These are phyloP conservation scores for Monosporascus ibericus DNA, from an alignment of 2,329 filamentous ascomycete genomes.

Conservation along the genomic window DNA sequence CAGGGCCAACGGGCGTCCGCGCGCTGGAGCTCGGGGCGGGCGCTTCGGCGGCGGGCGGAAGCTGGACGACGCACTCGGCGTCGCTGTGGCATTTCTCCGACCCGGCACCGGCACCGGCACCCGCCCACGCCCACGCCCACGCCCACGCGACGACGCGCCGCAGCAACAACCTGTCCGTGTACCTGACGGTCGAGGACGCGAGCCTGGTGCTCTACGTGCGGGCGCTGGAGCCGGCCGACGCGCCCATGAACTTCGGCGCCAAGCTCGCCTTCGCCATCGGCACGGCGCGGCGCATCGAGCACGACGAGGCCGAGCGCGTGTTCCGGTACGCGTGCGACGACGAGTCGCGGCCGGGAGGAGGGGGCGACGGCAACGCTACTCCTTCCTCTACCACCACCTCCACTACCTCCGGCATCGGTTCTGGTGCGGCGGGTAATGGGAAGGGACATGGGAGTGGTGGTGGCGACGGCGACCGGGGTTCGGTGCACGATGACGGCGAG, in stretches of 20 bases:
- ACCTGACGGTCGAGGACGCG: slow-evolving; percentile 64
- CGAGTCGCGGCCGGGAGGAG: slow-evolving; percentile 10
- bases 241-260: slow-evolving; percentile 54
- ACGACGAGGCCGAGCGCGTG: slow-evolving; percentile 73
- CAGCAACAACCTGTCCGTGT: slow-evolving; percentile 60
- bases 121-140: background rate
- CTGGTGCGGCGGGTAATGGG: slow-evolving; percentile 4
- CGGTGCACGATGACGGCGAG: background rate
- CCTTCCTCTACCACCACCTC: background rate
- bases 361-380: slow-evolving; percentile 3
- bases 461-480: slow-evolving; percentile 2
- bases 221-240: slow-evolving; percentile 61
- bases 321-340: slow-evolving; percentile 52
- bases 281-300: slow-evolving; percentile 56
- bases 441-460: slow-evolving; percentile 8
- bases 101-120: no score
- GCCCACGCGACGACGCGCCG: background rate
- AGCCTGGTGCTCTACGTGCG: slow-evolving; percentile 64
- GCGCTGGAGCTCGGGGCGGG: background rate
- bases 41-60: slow-evolving; percentile 9
- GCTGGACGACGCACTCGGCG: slow-evolving; percentile 25
- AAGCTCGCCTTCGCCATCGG: slow-evolving; percentile 67
- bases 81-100: slow-evolving; percentile 23
- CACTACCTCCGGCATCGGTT: slow-evolving; percentile 4
- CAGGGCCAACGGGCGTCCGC: background rate